Evolutionary conservation across 2,329 filamentous ascomycete genomes (phyloP), one percentile per base, ranked within the genome.

Genomic region (Leptographium galeiforme): DNA sequence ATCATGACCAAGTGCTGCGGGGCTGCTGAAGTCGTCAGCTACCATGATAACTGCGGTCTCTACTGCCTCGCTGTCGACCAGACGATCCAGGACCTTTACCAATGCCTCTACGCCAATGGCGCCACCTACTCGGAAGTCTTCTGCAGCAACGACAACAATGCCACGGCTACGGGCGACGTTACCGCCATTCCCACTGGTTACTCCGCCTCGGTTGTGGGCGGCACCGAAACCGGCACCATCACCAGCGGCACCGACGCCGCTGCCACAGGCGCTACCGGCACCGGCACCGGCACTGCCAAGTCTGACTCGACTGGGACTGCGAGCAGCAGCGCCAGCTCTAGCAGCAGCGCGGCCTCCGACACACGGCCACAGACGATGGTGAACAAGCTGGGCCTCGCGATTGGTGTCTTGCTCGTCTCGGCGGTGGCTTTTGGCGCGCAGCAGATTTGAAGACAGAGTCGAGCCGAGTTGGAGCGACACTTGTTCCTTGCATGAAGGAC

Each of bases 41-140:
- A 53, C 45, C 47, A 53, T 19, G 25, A 53, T 16, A 47, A 48
- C 38, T 53, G 51, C 30, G 51, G 51, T 14, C 44, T 53, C 45
- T 53, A 48, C 51, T 53, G 51, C 36, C 45, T 53, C 30, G 51
- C 51, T 14, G 38, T 53, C 45, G 51, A 53, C 38, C 51, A 53
- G n/a, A 53, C 44, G 16, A 45, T 53, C 44, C 8, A 47, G 25
- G 51, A 53, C 25, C 51, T 53, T 5, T 18, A 13, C 45, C 1
- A 5, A 25, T 53, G 51, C 25, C 51, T 53, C 25, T 53, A 33
- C 18, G 36, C 40, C 12, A 39, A 53, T n/a, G 51, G 51, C 30
- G 51, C 51, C 45, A 38, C 10, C 25, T 53, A 32, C 19, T 18
- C n/a, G 18, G 51, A 53, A 38, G 51, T 53, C 30, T 53, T 53